These are phyloP conservation scores for Barnettozyma populi DNA, from an alignment of 805 yeast genomes.

Conservation along the genomic window DNA sequence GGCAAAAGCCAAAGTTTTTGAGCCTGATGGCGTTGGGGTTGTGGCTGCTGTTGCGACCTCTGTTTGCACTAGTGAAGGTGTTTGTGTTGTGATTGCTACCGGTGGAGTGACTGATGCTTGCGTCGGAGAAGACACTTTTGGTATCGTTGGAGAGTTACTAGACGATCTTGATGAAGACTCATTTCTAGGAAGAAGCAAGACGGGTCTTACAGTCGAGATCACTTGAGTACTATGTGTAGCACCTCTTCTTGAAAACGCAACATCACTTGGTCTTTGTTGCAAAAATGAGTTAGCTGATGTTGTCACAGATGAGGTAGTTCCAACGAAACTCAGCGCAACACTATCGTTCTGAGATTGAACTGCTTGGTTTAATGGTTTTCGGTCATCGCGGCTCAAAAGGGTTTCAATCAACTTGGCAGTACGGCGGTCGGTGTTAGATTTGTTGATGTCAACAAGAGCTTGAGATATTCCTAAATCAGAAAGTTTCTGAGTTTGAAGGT, in stretches of 20 bases:
- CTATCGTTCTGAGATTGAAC: background rate
- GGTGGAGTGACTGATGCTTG: too few species aligned
- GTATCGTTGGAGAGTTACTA: background rate
- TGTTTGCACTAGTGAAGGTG: background rate
- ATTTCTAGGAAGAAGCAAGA: background rate
- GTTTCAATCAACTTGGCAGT: background rate
- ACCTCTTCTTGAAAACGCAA: background rate
- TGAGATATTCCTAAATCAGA: background rate
- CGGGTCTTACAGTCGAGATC: background rate
- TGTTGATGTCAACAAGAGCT: background rate
- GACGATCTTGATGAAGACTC: background rate
- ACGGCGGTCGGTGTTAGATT: background rate
- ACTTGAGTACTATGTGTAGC: background rate
- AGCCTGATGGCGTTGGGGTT: background rate
- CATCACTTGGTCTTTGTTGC: background rate
- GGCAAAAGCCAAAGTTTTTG: background rate
- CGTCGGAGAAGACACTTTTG: background rate
- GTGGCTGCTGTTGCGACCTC: too few species aligned
- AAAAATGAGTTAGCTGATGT: background rate
- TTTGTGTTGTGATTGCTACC: too few species aligned
- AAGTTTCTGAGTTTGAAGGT: background rate
- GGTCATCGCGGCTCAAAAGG: background rate
- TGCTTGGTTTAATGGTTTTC: background rate
- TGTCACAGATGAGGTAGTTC: background rate
- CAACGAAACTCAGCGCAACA: background rate